Conservation (phyloP, 2,329 filamentous ascomycete genomes). For the Alternaria sp. region DNA sequence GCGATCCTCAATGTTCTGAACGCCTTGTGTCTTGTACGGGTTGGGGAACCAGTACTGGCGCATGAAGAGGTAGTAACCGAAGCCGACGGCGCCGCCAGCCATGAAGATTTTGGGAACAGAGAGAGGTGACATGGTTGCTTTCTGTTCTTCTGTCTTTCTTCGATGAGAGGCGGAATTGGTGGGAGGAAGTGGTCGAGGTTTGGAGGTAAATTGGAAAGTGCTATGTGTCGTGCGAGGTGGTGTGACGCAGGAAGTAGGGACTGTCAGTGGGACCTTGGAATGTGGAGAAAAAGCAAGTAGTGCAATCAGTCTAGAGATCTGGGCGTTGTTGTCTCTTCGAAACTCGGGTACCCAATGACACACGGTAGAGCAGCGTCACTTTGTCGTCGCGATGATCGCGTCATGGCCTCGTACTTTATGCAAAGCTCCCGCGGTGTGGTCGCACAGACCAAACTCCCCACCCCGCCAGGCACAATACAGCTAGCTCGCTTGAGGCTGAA, state of each 20-base stretch:
- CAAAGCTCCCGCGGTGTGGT: constrained; percentile 26
- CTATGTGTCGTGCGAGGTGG: constrained; percentile 3
- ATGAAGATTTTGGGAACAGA: constrained; percentile 51
- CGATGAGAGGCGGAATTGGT: constrained; percentile 5
- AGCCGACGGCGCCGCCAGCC: constrained; percentile 47
- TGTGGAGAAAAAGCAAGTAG: constrained; percentile 18
- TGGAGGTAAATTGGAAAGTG: not conserved
- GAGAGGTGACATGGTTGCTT: constrained; percentile 39
- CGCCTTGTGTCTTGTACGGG: constrained; percentile 48
- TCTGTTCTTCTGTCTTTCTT: constrained; percentile 10
- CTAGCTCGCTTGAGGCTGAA: constrained; percentile 33
- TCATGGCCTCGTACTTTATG: constrained; percentile 40
- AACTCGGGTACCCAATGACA: constrained; percentile 17
- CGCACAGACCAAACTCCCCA: constrained; percentile 10
- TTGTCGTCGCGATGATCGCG: constrained; percentile 38
- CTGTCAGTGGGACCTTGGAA: not conserved
- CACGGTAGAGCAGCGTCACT: constrained; percentile 21
- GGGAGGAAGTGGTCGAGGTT: not conserved
- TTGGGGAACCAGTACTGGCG: constrained; percentile 52
- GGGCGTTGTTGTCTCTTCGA: constrained; percentile 4
- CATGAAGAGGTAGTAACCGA: constrained; percentile 50
- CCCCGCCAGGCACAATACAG: constrained; percentile 4
- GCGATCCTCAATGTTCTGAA: constrained; percentile 49
- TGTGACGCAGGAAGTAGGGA: constrained; percentile 9
- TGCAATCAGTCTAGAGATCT: constrained; percentile 11